Evolutionary conservation across 2,329 filamentous ascomycete genomes (phyloP).

Genomic region (Coniochaeta sp.): DNA sequence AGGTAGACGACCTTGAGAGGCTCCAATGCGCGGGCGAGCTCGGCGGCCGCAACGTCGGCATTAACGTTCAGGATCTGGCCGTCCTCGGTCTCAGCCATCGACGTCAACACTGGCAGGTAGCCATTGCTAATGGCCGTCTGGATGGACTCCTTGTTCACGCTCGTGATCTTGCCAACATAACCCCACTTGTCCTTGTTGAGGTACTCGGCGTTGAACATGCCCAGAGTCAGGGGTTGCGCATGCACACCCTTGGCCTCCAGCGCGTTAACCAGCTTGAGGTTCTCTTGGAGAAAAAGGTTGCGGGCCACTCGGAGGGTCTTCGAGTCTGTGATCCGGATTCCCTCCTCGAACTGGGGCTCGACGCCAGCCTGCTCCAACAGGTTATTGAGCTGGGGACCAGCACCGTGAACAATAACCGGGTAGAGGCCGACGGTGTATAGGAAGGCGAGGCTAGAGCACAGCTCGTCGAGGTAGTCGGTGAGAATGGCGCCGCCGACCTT

Average conservation of each 20-base stretch:
- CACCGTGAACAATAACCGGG: constrained; percentile 92
- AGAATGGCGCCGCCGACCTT: constrained; percentile 97
- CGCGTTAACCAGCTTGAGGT: constrained; percentile 83
- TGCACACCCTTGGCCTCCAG: constrained; percentile 85
- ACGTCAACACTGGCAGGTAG: constrained; percentile 88
- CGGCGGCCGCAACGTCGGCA: constrained; percentile 90
- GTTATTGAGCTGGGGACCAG: constrained; percentile 89
- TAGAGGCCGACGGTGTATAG: constrained; percentile 92
- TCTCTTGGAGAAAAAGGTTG: constrained; percentile 92
- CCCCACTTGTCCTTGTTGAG: constrained; percentile 95
- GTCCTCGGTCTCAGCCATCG: constrained; percentile 88
- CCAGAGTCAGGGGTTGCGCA: constrained; percentile 80
- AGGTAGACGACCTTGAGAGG: constrained; percentile 97
- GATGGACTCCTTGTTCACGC: constrained; percentile 84
- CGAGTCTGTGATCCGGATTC: constrained; percentile 89
- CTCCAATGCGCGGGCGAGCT: constrained; percentile 80
- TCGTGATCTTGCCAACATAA: constrained; percentile 89
- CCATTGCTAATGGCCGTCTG: constrained; percentile 86
- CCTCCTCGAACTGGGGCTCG: constrained; percentile 93
- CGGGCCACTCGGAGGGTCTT: constrained; percentile 89
- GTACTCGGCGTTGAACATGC: constrained; percentile 89
- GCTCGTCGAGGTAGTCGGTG: constrained; percentile 85
- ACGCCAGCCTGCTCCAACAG: constrained; percentile 85
- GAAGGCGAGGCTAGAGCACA: constrained; percentile 84
- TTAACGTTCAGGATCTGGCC: constrained; percentile 96